These are phyloP conservation scores for Spatholobus suberectus DNA, from an alignment of 306 rosid species.

Conservation along the genomic window DNA sequence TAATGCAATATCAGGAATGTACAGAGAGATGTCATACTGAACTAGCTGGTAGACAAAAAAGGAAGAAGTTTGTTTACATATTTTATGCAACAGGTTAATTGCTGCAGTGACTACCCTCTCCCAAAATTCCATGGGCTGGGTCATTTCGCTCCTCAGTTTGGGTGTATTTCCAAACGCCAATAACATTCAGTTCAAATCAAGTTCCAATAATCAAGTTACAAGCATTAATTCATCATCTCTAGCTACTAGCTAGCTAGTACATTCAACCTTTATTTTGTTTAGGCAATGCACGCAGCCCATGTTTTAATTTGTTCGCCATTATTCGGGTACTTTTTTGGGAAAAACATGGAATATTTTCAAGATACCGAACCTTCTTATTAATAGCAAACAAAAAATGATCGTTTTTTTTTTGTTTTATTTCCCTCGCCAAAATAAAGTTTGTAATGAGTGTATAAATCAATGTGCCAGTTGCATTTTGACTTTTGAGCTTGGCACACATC, in stretches of 20 bases:
- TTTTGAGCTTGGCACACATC: no score
- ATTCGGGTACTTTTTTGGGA: not conserved
- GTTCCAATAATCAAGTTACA: not conserved
- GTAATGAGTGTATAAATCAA: not conserved
- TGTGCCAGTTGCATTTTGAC: no score
- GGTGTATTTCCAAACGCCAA: not conserved
- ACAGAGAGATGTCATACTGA: conserved; percentile 12
- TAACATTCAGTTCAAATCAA: not conserved
- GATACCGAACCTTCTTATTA: not conserved
- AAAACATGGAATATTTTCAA: not conserved
- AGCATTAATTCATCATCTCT: not conserved
- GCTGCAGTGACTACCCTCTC: not conserved
- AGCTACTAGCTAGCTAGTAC: not conserved
- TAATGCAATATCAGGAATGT: not conserved
- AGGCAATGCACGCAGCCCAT: not conserved
- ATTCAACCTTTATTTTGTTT: not conserved
- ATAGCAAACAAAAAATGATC: not conserved
- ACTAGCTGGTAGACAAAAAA: conserved; percentile 16
- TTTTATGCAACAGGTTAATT: not conserved
- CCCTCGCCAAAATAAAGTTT: not conserved
- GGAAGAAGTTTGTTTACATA: not conserved
- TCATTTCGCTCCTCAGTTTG: not conserved
- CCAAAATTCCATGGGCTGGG: conserved; percentile 13
- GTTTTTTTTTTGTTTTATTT: not conserved
- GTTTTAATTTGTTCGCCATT: not conserved